Percentiles rank a stretch among this genome's conserved stretches.
Evolutionary conservation across 176 grass and related monocot genomes (phyloP).

Genomic region (Tuctoria greenei): DNA sequence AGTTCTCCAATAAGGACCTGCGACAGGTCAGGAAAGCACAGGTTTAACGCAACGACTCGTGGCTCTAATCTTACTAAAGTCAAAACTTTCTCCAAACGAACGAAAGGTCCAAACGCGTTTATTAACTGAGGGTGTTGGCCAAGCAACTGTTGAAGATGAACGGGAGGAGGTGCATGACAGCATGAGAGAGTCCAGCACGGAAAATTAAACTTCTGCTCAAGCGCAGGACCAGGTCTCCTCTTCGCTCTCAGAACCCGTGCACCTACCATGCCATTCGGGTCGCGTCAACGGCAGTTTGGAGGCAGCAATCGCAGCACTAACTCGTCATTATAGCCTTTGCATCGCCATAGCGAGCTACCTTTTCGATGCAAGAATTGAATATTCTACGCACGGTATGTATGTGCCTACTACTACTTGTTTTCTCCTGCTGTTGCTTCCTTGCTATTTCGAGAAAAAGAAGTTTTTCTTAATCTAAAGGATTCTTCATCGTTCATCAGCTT

Average conservation of each 20-base stretch:
- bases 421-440: neutral
- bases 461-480: neutral
- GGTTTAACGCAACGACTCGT: neutral
- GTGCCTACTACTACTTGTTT: neutral
- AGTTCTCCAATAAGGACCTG: neutral
- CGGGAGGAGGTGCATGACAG: neutral
- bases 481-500: neutral
- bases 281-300: slow-evolving; percentile 46
- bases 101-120: neutral
- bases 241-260: slow-evolving; percentile 18
- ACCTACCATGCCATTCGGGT: neutral
- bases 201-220: neutral
- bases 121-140: neutral
- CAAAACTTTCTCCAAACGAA: neutral
- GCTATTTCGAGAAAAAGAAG: slow-evolving; percentile 1
- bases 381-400: neutral
- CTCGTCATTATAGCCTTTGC: neutral
- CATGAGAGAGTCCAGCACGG: neutral
- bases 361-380: neutral
- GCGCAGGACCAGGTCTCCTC: slow-evolving; percentile 21
- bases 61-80: neutral
- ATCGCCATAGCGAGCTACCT: neutral
- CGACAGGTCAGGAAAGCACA: neutral
- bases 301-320: slow-evolving; percentile 28
- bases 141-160: neutral